These are phyloP conservation scores for Beauveria scarabaeidicola DNA, from an alignment of 2,329 filamentous ascomycete species.

Conservation along the genomic window DNA sequence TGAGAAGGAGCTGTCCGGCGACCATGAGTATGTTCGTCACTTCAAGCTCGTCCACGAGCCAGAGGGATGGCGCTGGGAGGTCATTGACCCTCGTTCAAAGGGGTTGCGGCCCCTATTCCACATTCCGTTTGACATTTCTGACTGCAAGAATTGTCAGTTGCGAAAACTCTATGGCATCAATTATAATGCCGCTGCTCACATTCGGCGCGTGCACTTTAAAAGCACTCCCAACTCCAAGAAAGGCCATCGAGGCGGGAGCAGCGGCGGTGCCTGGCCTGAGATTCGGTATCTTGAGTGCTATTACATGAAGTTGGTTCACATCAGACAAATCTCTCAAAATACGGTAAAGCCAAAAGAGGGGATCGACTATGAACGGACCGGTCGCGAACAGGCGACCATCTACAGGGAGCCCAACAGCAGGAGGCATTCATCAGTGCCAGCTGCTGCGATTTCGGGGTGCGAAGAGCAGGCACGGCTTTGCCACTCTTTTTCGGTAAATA, in stretches of 20 bases:
- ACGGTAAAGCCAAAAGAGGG: constrained; percentile 20
- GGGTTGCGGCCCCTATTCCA: constrained; percentile 10
- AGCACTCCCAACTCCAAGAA: constrained; percentile 37
- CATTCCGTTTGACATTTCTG: constrained; percentile 52
- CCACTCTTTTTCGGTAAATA: background rate
- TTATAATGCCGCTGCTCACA: constrained; percentile 89
- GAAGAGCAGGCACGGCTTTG: background rate
- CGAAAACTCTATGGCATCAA: constrained; percentile 80
- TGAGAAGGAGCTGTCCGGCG: background rate
- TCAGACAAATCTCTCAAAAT: constrained; percentile 34
- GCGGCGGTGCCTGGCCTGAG: no score
- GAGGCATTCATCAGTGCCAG: background rate
- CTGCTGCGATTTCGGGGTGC: background rate
- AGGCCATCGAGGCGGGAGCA: constrained; percentile 23
- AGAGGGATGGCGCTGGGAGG: background rate
- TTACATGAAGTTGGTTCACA: constrained; percentile 49
- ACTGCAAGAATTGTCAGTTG: constrained; percentile 74
- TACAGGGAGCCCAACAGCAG: background rate
- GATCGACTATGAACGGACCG: background rate
- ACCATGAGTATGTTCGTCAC: background rate
- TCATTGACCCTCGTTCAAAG: background rate
- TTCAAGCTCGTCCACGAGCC: background rate
- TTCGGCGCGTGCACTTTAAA: constrained; percentile 82
- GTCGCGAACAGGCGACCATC: constrained; percentile 8
- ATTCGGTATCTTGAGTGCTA: constrained; percentile 34